Evolutionary conservation across 1,284 basidiomycete species (phyloP).

Genomic region (Microbotryum intermedium): DNA sequence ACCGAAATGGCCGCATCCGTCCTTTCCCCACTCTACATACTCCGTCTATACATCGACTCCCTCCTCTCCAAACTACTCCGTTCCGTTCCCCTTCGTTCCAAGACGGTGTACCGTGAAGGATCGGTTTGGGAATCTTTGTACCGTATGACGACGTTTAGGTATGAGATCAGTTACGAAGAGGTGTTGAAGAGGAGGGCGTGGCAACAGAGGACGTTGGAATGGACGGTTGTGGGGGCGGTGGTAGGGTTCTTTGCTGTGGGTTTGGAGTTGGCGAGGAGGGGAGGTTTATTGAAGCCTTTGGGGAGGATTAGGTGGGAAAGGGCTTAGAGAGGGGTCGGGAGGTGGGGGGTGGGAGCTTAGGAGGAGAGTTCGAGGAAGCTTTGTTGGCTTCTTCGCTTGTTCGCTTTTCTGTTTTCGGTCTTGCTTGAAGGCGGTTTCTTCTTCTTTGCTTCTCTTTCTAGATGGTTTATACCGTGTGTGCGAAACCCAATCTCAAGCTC

Average conservation of each 20-base stretch:
- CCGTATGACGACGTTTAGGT: constrained; percentile 94
- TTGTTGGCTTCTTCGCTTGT: no score
- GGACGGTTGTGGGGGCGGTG: neutral
- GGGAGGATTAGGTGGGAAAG: no score
- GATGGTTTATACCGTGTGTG: no score
- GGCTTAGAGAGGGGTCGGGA: no score
- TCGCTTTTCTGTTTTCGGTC: no score
- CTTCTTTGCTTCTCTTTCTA: no score
- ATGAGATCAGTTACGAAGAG: constrained; percentile 78
- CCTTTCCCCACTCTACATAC: constrained; percentile 66
- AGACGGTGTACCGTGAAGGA: constrained; percentile 7
- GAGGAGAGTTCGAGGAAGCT: no score
- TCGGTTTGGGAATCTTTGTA: constrained; percentile 78
- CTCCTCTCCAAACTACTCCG: constrained; percentile 46
- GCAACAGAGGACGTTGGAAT: constrained; percentile 43
- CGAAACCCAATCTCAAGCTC: no score
- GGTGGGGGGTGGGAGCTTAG: no score
- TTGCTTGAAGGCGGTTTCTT: no score
- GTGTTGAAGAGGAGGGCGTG: constrained; percentile 54
- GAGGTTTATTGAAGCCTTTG: neutral
- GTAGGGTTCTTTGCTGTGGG: neutral
- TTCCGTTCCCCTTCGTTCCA: constrained; percentile 15
- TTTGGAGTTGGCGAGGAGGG: neutral
- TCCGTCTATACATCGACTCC: constrained; percentile 69
- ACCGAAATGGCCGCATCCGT: constrained; percentile 91